Conservation (phyloP, 768 basidiomycete genomes). For the Multifurca ochricompacta region DNA sequence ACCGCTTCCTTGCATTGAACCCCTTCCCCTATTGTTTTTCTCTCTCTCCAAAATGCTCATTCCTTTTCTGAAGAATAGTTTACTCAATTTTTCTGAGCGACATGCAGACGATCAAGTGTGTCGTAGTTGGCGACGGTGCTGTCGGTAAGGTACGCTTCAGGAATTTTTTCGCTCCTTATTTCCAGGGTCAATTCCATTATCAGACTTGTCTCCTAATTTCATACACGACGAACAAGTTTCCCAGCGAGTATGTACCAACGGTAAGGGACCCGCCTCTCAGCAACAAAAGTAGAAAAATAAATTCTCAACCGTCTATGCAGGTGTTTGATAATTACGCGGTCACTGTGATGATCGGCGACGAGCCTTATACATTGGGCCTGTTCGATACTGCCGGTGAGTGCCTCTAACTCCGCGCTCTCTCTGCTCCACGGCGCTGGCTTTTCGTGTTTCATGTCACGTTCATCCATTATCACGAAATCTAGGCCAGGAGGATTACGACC, state of each 20-base stretch:
- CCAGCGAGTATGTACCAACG: slow-evolving; percentile 97
- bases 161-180: background rate
- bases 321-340: slow-evolving; percentile 98
- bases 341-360: slow-evolving; percentile 99
- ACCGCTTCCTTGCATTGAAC: background rate
- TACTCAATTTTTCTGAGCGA: slow-evolving; percentile 9
- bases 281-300: slow-evolving; percentile 18
- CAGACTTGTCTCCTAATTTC: slow-evolving; percentile 96
- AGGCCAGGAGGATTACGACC: slow-evolving; percentile 99
- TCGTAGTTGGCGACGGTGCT: slow-evolving; percentile 96
- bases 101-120: slow-evolving; percentile 98
- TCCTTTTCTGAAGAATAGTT: slow-evolving; percentile 1
- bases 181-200: background rate
- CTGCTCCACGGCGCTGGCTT: background rate
- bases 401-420: background rate
- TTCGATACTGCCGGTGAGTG: slow-evolving; percentile 96
- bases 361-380: slow-evolving; percentile 95
- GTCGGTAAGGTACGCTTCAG: slow-evolving; percentile 80
- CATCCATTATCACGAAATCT: slow-evolving; percentile 17
- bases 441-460: slow-evolving; percentile 11
- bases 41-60: background rate
- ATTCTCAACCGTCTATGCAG: slow-evolving; percentile 33
- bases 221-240: slow-evolving; percentile 97
- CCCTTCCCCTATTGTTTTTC: background rate
- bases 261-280: slow-evolving; percentile 41